Evolutionary conservation across 208 protist species (phyloP).

Genomic region (Blechomonas ayalai): DNA sequence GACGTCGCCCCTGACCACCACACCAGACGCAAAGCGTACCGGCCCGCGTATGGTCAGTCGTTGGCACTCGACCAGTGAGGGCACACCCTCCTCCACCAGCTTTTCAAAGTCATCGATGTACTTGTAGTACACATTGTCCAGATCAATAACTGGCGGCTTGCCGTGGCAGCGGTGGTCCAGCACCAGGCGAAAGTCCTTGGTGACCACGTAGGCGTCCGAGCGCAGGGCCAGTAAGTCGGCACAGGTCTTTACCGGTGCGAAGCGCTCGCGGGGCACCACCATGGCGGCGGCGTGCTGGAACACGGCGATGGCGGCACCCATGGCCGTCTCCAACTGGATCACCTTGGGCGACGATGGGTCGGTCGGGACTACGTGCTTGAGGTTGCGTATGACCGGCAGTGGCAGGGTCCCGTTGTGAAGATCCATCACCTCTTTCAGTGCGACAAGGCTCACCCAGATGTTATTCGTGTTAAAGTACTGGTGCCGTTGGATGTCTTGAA

Average conservation of each 20-base stretch:
- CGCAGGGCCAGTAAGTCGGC: slow-evolving; percentile 96
- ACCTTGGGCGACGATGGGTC: slow-evolving; percentile 60
- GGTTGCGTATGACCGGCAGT: slow-evolving; percentile 80
- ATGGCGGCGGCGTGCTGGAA: slow-evolving; percentile 85
- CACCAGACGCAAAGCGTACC: slow-evolving; percentile 44
- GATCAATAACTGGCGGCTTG: slow-evolving; percentile 47
- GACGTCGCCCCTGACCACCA: slow-evolving; percentile 59
- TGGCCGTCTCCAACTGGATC: slow-evolving; percentile 82
- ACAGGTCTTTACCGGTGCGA: slow-evolving; percentile 97
- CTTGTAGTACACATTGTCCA: slow-evolving; percentile 77
- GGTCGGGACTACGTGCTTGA: slow-evolving; percentile 77
- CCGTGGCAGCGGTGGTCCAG: slow-evolving; percentile 37
- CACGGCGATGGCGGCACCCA: slow-evolving; percentile 95
- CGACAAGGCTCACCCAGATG: slow-evolving; percentile 94
- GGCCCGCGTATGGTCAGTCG: slow-evolving; percentile 46
- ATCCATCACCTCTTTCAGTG: slow-evolving; percentile 75
- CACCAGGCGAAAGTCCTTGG: slow-evolving; percentile 56
- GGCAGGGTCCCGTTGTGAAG: slow-evolving; percentile 41
- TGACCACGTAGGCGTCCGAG: slow-evolving; percentile 91
- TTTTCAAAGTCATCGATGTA: slow-evolving; percentile 51
- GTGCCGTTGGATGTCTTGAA: slow-evolving; percentile 96
- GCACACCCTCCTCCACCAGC: slow-evolving; percentile 49
- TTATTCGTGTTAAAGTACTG: slow-evolving; percentile 99
- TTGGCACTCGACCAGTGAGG: slow-evolving; percentile 55
- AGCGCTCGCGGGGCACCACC: slow-evolving; percentile 93